Base-by-base conservation (phyloP, 2,329 filamentous ascomycete species). In the Cladosporium sp. region DNA sequence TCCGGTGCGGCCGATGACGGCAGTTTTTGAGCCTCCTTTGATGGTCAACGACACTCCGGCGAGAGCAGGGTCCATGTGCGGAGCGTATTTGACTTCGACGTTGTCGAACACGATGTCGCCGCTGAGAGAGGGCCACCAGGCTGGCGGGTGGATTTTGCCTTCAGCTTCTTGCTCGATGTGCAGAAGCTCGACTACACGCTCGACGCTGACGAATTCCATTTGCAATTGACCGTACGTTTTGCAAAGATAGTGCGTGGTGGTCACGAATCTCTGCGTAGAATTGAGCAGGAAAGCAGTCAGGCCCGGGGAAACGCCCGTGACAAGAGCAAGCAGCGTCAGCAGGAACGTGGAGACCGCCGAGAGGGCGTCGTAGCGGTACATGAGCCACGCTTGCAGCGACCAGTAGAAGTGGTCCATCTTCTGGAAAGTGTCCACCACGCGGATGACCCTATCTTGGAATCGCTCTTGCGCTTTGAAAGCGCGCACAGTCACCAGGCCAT, bases 341-440 rank as follows among this genome's bases (percentile, higher is more conserved):
- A 87, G 79, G 66, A 94, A 90, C 0, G 91, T 92, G 8, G 91
- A 91, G 3, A 86, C 75, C 0, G 90, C 90, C 0, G 92, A 92
- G 6, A 93, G 79, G 10, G 82, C 77, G 70, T 92, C 89, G 64
- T 95, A 94, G 14, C 93, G 88, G 72, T 90, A 92, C 75, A 89
- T 88, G 2, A 97, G 83, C 93, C 93, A 97, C 8, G 88, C 87
- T 70, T 96, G 92, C 51, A 96, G 83, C 66, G 89, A 91, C 81
- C 93, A 97, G 79, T 96, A 97, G 79, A 97, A 96, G 76, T 97
- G 93, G 72, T 97, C 93, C 85, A 96, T 95, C 75, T 92, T 92
- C 76, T 97, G 93, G 74, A 97, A 97, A 21, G 88, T 88, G 73
- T 97, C 93, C 0, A 93, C 92, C 0, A 93, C 92, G 2, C 84